These are phyloP conservation scores for Sisymbrium irio DNA, from an alignment of 345 rosid genomes.

Conservation along the genomic window DNA sequence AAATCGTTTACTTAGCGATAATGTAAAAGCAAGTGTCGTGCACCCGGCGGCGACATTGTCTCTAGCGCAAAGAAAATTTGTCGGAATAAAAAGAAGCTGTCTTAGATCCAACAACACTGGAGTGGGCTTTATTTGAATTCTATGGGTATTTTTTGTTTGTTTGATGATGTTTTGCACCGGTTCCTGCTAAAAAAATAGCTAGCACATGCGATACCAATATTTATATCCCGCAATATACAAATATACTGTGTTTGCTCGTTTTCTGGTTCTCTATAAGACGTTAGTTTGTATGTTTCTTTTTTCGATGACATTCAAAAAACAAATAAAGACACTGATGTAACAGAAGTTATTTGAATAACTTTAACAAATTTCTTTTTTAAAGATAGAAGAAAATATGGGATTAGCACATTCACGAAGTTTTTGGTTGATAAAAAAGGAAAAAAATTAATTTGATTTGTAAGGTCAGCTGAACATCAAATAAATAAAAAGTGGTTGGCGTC, in stretches of 20 bases:
- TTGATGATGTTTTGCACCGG: neutral
- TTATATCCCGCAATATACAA: neutral
- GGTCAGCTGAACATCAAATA: neutral
- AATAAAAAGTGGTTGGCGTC: neutral
- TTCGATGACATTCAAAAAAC: no score
- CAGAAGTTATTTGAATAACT: no score
- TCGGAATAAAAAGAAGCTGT: conserved; percentile 17
- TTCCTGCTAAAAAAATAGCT: neutral
- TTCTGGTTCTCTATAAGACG: no score
- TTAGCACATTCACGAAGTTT: no score
- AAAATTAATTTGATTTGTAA: neutral
- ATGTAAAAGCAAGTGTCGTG: conserved; percentile 11
- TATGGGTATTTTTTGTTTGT: neutral
- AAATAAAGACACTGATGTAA: no score
- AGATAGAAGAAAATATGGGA: no score
- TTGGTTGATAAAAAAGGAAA: neutral
- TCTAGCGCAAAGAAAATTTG: neutral
- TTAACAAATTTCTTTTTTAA: no score
- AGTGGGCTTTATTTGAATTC: conserved; percentile 18
- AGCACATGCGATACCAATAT: neutral
- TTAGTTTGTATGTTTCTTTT: no score
- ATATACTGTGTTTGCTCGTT: no score
- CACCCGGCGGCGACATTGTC: conserved; percentile 17
- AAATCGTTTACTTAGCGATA: neutral
- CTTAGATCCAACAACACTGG: conserved; percentile 32